Percentiles rank a stretch among this genome's conserved stretches.
These are phyloP conservation scores for Colletotrichum tanaceti DNA, from an alignment of 2,329 filamentous ascomycete genomes.

Conservation along the genomic window DNA sequence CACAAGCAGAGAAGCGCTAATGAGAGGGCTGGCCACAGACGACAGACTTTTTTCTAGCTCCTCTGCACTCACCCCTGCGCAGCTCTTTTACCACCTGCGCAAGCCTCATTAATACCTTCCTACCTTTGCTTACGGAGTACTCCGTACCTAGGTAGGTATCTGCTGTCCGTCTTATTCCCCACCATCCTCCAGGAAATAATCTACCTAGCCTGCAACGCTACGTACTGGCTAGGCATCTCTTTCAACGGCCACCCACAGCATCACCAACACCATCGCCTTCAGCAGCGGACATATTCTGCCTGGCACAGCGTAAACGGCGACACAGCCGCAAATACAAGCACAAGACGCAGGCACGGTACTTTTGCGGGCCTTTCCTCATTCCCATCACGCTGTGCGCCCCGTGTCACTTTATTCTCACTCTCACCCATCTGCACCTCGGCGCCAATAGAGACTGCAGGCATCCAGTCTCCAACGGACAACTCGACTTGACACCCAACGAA, in stretches of 20 bases:
- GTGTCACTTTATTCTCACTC: neutral
- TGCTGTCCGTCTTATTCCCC: neutral
- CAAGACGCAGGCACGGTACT: conserved; percentile 19
- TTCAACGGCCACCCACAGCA: neutral
- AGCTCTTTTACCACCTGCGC: conserved; percentile 6
- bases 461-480: conserved; percentile 11
- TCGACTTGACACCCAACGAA: conserved; percentile 14
- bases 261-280: neutral
- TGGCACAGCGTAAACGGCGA: neutral
- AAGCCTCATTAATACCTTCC: neutral
- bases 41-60: neutral
- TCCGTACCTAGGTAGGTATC: neutral
- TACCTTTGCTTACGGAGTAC: too few species aligned
- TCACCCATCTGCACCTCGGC: conserved; percentile 15
- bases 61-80: neutral
- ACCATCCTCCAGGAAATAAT: neutral
- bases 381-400: neutral
- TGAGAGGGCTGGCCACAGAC: conserved; percentile 3
- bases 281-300: neutral
- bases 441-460: conserved; percentile 35
- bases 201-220: neutral
- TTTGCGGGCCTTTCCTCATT: conserved; percentile 6
- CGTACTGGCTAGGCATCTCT: neutral
- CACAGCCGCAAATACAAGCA: conserved; percentile 8
- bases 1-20: neutral